Percentiles rank a stretch among this genome's conserved stretches.
Evolutionary conservation across 805 yeast species (phyloP).

Genomic region (Brettanomyces sp.): DNA sequence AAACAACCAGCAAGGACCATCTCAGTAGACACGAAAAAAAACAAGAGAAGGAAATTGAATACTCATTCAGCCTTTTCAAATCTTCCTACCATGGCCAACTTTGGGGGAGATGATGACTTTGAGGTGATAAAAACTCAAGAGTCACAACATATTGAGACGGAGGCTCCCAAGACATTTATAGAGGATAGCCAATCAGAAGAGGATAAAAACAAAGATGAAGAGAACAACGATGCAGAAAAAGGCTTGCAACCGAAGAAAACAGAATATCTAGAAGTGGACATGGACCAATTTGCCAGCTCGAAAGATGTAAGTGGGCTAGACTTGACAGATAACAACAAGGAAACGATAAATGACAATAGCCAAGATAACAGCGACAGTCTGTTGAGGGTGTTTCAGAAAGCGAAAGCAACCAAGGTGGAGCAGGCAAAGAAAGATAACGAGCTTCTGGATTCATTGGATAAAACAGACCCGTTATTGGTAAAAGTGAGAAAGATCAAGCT

Average conservation of each 20-base stretch:
- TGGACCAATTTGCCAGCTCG: too few relatives aligned
- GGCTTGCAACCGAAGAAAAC: neutral
- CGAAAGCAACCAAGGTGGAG: constrained; percentile 7
- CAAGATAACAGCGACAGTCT: neutral
- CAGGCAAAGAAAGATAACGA: constrained; percentile 3
- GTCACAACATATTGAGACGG: neutral
- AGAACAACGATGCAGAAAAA: neutral
- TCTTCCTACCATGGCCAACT: constrained; percentile 1
- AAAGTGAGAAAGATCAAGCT: constrained; percentile 10
- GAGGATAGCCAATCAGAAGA: neutral
- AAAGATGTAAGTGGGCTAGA: neutral
- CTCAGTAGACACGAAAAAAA: neutral
- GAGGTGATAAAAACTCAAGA: constrained; percentile 1
- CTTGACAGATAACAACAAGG: neutral
- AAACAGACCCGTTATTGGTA: neutral
- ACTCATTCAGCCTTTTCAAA: neutral
- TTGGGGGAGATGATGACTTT: constrained; percentile 3
- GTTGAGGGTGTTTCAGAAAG: constrained; percentile 7
- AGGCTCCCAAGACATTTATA: neutral
- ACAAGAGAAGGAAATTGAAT: neutral
- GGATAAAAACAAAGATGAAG: neutral
- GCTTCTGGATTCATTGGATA: neutral
- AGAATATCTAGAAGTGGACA: neutral
- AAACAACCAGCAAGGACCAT: neutral
- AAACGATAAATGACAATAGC: neutral